Conservation (phyloP, 805 yeast genomes). For the Yarrowia sp. region DNA sequence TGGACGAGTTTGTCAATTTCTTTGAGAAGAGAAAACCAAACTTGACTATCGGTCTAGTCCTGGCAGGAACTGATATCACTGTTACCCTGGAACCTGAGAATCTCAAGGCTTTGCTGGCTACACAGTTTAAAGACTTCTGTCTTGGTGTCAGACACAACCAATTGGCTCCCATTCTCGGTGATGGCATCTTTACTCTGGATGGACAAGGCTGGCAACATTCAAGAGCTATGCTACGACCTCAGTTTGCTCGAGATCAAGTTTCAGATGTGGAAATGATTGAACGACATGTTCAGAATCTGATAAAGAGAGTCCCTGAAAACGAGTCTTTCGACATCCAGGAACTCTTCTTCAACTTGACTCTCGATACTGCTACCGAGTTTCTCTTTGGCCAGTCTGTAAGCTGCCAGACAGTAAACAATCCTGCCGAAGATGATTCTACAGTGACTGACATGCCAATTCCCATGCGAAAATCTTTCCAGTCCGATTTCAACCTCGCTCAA, state of each 20-base stretch:
- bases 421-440: constrained; percentile 38
- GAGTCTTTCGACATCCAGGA: constrained; percentile 46
- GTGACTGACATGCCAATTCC: constrained; percentile 18
- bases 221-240: constrained; percentile 51
- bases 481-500: constrained; percentile 45
- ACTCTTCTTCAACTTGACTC: constrained; percentile 47
- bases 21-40: not conserved
- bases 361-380: constrained; percentile 51
- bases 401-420: constrained; percentile 41
- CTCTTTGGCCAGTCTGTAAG: constrained; percentile 49
- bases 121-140: constrained; percentile 48
- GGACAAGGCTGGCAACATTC: constrained; percentile 52
- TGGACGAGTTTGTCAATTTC: constrained; percentile 3
- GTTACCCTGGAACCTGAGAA: constrained; percentile 49
- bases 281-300: constrained; percentile 44
- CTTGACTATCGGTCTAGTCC: constrained; percentile 3
- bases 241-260: constrained; percentile 49
- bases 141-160: constrained; percentile 46
- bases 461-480: constrained; percentile 32
- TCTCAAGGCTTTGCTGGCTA: constrained; percentile 48
- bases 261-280: constrained; percentile 46
- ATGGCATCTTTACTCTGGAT: constrained; percentile 51
- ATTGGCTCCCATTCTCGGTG: constrained; percentile 49
- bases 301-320: constrained; percentile 4
- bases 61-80: constrained; percentile 25